Evolutionary conservation across 257 asterid genomes (phyloP), one percentile per base, ranked within the genome.

Genomic region (Solanum dulcamara): DNA sequence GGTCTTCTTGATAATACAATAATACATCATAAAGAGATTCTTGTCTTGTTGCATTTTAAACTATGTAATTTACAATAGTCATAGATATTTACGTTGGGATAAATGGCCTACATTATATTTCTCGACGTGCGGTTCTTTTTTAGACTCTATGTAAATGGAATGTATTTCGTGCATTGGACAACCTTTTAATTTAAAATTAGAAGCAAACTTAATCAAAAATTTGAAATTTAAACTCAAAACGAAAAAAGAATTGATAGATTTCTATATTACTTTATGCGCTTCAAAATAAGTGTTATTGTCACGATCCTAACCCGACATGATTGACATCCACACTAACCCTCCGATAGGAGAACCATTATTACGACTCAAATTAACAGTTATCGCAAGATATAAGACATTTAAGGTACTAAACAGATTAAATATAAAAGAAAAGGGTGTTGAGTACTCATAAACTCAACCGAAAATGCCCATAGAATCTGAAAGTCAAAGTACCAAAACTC

Each of bases 71-170:
- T 7, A 20, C 0, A 20, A 18, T 53, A 55, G 2, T 3, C 0
- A 20, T n/a, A 10, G 7, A n/a, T 20, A 59, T 0, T 59, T n/a
- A 15, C 7, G 5, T 4, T 3, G 0, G 10, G 10, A 59, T 59
- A 59, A 59, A 10, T 0, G n/a, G 11, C 3, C 11, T 13, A 14
- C 0, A 14, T 0, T 4, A 1, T 1, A 60, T 0, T 4, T 2
- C 13, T 11, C 24, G 5, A 60, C 0, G 33, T 60, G 33, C 3
- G 7, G 9, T 4, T 10, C 15, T 59, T 59, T 3, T 12, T 62
- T 26, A 26, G 7, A 62, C 4, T 1, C 1, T 2, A 8, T 26
- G 30, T 26, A 26, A 60, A 62, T 12, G 38, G 5, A 6, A 5
- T 30, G 14, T 64, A 30, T 14, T 28, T 28, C 5, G 22, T 28